Percentiles rank a stretch among this genome's conserved stretches.
Conservation (phyloP, 2,329 filamentous ascomycete genomes). For the Coniochaeta prunicola region DNA sequence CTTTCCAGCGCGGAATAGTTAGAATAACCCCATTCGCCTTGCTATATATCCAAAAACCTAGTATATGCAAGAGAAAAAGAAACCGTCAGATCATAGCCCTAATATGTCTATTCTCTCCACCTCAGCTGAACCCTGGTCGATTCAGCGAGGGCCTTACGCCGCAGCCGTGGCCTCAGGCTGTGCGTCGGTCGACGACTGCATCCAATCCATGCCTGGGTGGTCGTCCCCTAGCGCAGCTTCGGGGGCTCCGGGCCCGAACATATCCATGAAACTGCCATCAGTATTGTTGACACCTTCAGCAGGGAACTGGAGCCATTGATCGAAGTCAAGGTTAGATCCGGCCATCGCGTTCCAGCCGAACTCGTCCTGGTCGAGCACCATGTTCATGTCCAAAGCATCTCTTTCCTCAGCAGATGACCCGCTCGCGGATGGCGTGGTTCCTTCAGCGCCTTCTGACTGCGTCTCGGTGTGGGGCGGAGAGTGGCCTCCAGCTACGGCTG, state of each 20-base stretch:
- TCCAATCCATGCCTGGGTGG: constrained; percentile 10
- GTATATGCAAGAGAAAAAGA: neutral
- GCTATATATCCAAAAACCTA: neutral
- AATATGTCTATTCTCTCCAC: neutral
- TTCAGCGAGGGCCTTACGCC: neutral
- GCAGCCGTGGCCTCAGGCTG: neutral
- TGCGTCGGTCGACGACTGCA: neutral
- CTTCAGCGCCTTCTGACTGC: constrained; percentile 29
- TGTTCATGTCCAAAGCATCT: constrained; percentile 36
- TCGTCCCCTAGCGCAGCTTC: neutral
- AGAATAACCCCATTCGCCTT: neutral
- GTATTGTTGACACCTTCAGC: constrained; percentile 35
- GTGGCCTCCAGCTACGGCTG: constrained; percentile 24
- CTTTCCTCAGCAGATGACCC: constrained; percentile 33
- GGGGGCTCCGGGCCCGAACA: constrained; percentile 16
- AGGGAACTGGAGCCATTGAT: constrained; percentile 53
- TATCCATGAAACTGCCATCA: constrained; percentile 28
- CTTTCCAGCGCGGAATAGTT: neutral
- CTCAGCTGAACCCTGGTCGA: neutral
- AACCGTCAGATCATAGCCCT: neutral
- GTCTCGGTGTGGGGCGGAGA: constrained; percentile 37
- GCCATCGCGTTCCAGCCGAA: constrained; percentile 48
- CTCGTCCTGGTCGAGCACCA: constrained; percentile 35
- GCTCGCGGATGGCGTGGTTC: constrained; percentile 37
- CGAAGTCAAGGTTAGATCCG: constrained; percentile 48